Conservation (phyloP, 1,139 yeast species). For the Pneumocystis sp. region DNA sequence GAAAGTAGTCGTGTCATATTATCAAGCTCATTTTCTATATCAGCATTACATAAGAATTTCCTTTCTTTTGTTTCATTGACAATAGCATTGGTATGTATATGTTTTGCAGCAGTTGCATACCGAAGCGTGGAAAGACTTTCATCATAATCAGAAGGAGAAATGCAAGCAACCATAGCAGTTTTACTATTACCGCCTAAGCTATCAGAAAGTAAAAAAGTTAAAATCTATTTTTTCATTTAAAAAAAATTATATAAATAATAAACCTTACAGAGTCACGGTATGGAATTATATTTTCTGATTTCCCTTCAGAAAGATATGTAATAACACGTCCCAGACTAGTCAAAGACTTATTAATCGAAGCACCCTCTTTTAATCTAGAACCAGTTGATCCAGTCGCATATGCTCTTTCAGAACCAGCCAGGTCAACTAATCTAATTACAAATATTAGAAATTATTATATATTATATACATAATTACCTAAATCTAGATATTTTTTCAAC, state of each 20-base stretch:
- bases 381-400: constrained; percentile 50
- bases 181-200: constrained; percentile 20
- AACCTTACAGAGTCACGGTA: constrained; percentile 46
- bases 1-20: not conserved
- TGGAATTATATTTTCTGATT: constrained; percentile 32
- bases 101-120: constrained; percentile 62
- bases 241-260: not conserved
- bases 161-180: constrained; percentile 61
- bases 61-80: constrained; percentile 13
- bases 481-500: constrained; percentile 26
- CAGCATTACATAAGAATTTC: not conserved
- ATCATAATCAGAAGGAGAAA: constrained; percentile 53
- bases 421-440: constrained; percentile 41
- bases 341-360: constrained; percentile 57
- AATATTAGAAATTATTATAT: not conserved
- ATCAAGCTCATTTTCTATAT: not conserved
- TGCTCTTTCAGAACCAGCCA: constrained; percentile 71
- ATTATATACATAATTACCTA: not conserved
- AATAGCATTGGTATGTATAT: constrained; percentile 33
- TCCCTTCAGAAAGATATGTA: constrained; percentile 37
- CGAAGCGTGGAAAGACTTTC: constrained; percentile 60
- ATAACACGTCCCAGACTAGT: constrained; percentile 67
- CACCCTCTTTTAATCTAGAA: constrained; percentile 55
- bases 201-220: constrained; percentile 1
- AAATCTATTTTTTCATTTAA: not conserved